These are phyloP conservation scores for Periconia digitata DNA, from an alignment of 2,329 filamentous ascomycete species.

Conservation along the genomic window DNA sequence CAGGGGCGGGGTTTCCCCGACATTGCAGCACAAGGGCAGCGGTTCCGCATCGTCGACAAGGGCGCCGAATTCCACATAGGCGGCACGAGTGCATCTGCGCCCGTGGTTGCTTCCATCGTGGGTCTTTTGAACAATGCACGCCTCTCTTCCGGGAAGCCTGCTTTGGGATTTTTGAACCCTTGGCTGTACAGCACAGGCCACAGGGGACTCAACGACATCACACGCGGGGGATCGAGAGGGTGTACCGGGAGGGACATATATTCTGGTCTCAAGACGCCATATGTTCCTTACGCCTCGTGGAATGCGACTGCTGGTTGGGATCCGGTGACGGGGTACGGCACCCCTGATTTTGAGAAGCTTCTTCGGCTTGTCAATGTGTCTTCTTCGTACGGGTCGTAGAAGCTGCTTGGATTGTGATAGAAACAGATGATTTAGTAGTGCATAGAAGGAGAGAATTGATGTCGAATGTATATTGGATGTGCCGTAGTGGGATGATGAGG, in stretches of 20 bases:
- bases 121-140: constrained; percentile 43
- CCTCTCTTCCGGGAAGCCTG: constrained; percentile 34
- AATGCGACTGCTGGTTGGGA: constrained; percentile 56
- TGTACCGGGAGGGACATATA: constrained; percentile 46
- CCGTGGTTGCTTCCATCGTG: constrained; percentile 41
- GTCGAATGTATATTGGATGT: too few species aligned
- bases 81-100: constrained; percentile 44
- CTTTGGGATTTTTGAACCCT: constrained; percentile 44
- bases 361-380: constrained; percentile 12
- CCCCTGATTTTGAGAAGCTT: constrained; percentile 40
- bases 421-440: too few species aligned
- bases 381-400: too few species aligned
- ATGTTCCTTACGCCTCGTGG: constrained; percentile 52
- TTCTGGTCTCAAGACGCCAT: constrained; percentile 40
- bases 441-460: too few species aligned
- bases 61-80: constrained; percentile 33
- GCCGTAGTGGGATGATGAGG: too few species aligned
- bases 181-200: constrained; percentile 47
- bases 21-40: constrained; percentile 43
- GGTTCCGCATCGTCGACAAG: constrained; percentile 41
- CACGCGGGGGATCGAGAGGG: constrained; percentile 49
- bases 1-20: constrained; percentile 50
- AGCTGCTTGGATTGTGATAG: too few species aligned
- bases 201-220: constrained; percentile 53
- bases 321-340: constrained; percentile 50